Evolutionary conservation across 2,329 filamentous ascomycete species (phyloP), one percentile per base, ranked within the genome.

Genomic region (Rhynchosporium agropyri): DNA sequence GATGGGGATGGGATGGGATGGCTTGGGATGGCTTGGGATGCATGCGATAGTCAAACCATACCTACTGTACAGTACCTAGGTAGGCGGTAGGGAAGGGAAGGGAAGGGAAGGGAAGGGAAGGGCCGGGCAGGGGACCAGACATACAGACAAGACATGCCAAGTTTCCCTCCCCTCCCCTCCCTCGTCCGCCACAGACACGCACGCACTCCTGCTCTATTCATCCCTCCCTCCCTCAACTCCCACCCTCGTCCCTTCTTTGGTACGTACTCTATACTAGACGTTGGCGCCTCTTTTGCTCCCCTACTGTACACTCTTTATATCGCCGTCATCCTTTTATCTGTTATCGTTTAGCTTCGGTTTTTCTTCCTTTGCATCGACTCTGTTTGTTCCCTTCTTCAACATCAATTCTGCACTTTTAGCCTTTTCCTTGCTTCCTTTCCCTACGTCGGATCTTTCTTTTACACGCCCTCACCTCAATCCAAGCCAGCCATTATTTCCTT

Each of bases 381-480:
- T 1, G 8, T 12, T 3, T 43, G 15, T 15, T 43, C 12, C 12
- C 42, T 3, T 53, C 12, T 50, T 8, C 20, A 53, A 29, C 38
- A 29, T 53, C 49, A 10, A 36, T 53, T n/a, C 15, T 13, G 4
- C 42, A n/a, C 12, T n/a, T 1, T 43, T 53, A 33, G 7, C 20
- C 31, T 15, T 38, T 53, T 53, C 31, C 10, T 53, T 53, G 31
- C 31, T 53, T 38, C 28, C n/a, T 50, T 50, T 20, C 15, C n/a
- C 20, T 6, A 6, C 29, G 36, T n/a, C 31, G 8, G 12, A 8
- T 33, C 49, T 3, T 26, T 33, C 49, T 3, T 26, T 33, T 20
- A 38, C 49, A 53, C 48, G 10, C 20, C 20, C 20, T 20, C 31
- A 33, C 49, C 49, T 38, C 49, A 9, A 53, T 36, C 26, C 15